Evolutionary conservation across 2,329 filamentous ascomycete genomes (phyloP), one percentile per base, ranked within the genome.

Genomic region (Diaporthe nobilis): DNA sequence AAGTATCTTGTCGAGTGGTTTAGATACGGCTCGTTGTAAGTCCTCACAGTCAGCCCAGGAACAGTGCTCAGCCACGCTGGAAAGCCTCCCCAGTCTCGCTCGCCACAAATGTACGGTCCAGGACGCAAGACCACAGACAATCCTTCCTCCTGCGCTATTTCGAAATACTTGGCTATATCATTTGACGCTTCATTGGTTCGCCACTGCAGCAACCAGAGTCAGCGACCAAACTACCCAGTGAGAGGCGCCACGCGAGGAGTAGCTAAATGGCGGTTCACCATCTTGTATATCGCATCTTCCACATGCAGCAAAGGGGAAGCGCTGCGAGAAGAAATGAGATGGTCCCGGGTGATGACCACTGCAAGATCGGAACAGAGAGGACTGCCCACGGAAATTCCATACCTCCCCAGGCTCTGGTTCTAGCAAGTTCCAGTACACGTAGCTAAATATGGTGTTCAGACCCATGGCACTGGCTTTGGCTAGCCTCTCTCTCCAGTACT

Each of bases 361-460:
- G 39, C n/a, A 31, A 13, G 7, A 10, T 12, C 25, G 3, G 39
- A 15, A 49, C 4, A n/a, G 42, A 25, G 9, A 22, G 17, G 42
- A 47, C 22, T 31, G 17, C n/a, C 42, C 1, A 15, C 17, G 17
- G 77, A 7, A 25, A 39, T n/a, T 15, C 25, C 47, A 28, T 68
- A 68, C 65, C 65, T 68, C 65, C 0, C 85, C 87, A 10, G 79
- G 84, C 0, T 75, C 77, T 5, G 85, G 86, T 78, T 88, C 86
- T 1, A 89, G 79, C 4, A 87, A 77, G 78, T 89, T 86, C 88
- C 88, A 90, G 79, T 85, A 89, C 6, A 89, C 81, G 78, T 89
- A 89, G 55, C 84, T 85, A 77, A 89, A 88, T 61, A 89, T 86
- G 0, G 87, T 88, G 76, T 88, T 89, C 0, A 89, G 75, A 0